Evolutionary conservation across 164 flowering plant genomes (phyloP).

Genomic region (Euptelea pleiosperma): DNA sequence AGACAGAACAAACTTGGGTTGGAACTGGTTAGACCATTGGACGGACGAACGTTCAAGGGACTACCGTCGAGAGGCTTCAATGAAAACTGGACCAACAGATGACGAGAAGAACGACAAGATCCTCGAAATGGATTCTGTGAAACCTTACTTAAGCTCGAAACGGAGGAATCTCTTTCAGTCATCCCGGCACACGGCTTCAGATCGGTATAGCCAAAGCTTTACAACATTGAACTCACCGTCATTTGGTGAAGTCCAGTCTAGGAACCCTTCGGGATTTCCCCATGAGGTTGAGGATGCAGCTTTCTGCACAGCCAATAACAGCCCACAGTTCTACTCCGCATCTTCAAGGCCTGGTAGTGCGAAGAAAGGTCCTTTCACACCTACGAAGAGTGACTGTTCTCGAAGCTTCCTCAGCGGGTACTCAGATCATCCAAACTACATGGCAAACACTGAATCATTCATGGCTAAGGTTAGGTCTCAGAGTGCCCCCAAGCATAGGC

Average conservation of each 20-base stretch:
- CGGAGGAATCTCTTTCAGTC: slow-evolving; percentile 16
- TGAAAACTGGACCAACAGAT: slow-evolving; percentile 24
- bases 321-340: slow-evolving; percentile 52
- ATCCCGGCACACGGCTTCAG: slow-evolving; percentile 27
- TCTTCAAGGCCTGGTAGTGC: slow-evolving; percentile 44
- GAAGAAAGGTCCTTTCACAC: slow-evolving; percentile 47
- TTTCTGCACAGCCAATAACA: slow-evolving; percentile 43
- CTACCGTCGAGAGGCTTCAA: slow-evolving; percentile 15
- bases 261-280: slow-evolving; percentile 30
- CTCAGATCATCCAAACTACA: slow-evolving; percentile 63
- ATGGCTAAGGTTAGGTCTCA: slow-evolving; percentile 73
- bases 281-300: slow-evolving; percentile 28
- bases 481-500: slow-evolving; percentile 82
- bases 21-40: slow-evolving; percentile 56
- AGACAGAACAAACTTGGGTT: slow-evolving; percentile 19
- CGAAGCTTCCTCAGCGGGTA: slow-evolving; percentile 43
- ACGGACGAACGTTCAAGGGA: slow-evolving; percentile 39
- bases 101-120: slow-evolving; percentile 66
- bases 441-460: slow-evolving; percentile 80
- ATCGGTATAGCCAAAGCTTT: slow-evolving; percentile 28
- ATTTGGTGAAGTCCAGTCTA: slow-evolving; percentile 38
- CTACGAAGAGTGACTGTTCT: slow-evolving; percentile 53
- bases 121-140: slow-evolving; percentile 76
- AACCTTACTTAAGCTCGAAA: slow-evolving; percentile 43
- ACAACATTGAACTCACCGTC: slow-evolving; percentile 40